A percentile compares a stretch with the other conserved stretches of the same genome.
These are phyloP conservation scores for Xylariaceae sp. DNA, from an alignment of 2,329 filamentous ascomycete species.

Conservation along the genomic window DNA sequence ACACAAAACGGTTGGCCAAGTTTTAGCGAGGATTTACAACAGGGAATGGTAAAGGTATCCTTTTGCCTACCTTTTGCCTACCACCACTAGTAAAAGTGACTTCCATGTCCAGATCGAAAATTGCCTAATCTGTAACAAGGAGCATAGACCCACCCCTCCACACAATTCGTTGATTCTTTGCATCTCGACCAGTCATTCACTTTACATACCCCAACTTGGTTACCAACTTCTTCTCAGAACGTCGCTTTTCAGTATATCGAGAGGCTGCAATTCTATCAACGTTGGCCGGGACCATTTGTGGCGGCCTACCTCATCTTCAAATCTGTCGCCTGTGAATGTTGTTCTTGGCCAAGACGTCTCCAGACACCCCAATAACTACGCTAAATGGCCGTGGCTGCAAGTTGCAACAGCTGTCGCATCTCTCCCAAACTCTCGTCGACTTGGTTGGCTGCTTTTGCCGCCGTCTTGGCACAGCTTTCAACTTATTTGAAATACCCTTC, in stretches of 20 bases:
- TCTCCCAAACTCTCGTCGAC: neutral
- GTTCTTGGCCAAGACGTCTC: constrained; percentile 4
- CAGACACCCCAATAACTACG: neutral
- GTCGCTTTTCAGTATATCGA: constrained; percentile 17
- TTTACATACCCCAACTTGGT: constrained; percentile 22
- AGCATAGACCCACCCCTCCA: neutral
- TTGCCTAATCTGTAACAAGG: neutral
- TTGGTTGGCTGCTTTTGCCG: constrained; percentile 27
- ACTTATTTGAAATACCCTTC: neutral
- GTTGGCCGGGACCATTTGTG: constrained; percentile 23
- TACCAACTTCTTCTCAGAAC: constrained; percentile 6
- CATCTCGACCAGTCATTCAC: constrained; percentile 31
- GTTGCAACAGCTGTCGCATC: constrained; percentile 11
- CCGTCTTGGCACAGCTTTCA: constrained; percentile 20
- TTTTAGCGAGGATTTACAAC: neutral
- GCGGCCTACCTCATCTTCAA: constrained; percentile 11
- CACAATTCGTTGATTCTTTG: constrained; percentile 20
- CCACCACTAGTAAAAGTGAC: neutral
- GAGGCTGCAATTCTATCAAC: constrained; percentile 22
- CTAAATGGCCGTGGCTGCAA: constrained; percentile 12
- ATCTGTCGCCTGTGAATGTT: constrained; percentile 11
- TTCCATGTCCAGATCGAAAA: neutral
- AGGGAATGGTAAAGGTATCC: neutral
- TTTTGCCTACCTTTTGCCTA: neutral
- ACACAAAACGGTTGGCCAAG: neutral